Evolutionary conservation across 805 yeast genomes (phyloP), one percentile per base, ranked within the genome.

Genomic region (Lachancea waltii): DNA sequence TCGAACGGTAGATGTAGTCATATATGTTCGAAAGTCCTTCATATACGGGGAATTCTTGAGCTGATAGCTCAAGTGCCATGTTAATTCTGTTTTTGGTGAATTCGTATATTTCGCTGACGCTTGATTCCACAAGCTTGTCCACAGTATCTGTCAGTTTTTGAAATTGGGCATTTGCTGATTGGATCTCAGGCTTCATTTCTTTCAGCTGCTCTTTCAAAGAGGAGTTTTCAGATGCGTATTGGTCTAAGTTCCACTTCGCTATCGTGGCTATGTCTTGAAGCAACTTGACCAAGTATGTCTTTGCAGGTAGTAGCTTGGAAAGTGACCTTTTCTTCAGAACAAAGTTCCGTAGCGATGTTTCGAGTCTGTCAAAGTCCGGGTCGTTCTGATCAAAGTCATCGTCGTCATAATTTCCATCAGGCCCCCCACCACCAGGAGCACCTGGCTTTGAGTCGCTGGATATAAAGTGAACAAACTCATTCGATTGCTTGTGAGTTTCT

Each of bases 381-480:
- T 73, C 65, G 28, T 62, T 58, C 33, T 66, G 58, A 17, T 58
- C 51, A 13, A 56, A 54, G 25, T 56, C 52, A 31, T 62, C 49
- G 21, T 53, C 58, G 16, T 53, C 49, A 25, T 51, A 54, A 30
- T 48, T 55, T 36, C 60, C 58, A 24, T 48, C 56, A 35, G 48
- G 51, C 16, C 49, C 54, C 16, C 50, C 65, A 40, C 59, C 67
- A 35, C 58, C 73, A 21, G 56, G 68, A 1, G 70, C 69, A 2
- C 50, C 49, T 15, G 70, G 61, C 6, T 72, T 69, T 2, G 73
- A 70, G 15, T 70, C 65, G 0, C 90, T 77, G 19, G 90, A 78
- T 5, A 92, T 85, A 62, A 92, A 92, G 59, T 94, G 98, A 6
- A 92, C 94, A 64, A 92, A 87, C 30, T 89, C 95, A n/a, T 71